These are phyloP conservation scores for Aspergillus chevalieri DNA, from an alignment of 2,329 filamentous ascomycete genomes.

Conservation along the genomic window DNA sequence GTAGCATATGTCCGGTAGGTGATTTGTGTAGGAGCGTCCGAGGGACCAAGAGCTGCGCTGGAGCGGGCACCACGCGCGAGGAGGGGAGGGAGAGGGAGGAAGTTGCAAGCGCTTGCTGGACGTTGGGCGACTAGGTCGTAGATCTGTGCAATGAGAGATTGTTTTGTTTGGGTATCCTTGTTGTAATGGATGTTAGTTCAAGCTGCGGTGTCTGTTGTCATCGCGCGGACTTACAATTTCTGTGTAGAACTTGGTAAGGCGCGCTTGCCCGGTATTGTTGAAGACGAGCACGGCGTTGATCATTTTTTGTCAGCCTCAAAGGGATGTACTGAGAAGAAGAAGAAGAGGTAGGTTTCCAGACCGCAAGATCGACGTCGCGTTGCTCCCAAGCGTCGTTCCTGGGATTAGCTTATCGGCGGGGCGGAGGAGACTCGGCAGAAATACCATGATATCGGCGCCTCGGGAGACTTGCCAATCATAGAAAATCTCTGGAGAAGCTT, in stretches of 20 bases:
- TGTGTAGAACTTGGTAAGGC: conserved; percentile 97
- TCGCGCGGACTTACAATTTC: conserved; percentile 61
- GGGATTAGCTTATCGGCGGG: conserved; percentile 12
- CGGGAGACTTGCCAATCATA: conserved; percentile 6
- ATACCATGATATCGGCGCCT: conserved; percentile 2
- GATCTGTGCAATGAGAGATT: conserved; percentile 93
- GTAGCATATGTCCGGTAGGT: conserved; percentile 98
- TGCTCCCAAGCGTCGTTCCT: background rate
- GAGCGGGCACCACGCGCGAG: conserved; percentile 48
- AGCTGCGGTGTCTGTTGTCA: background rate
- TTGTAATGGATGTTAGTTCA: conserved; percentile 5
- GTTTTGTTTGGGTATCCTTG: conserved; percentile 94
- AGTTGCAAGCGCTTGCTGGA: conserved; percentile 90
- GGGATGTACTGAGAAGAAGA: background rate
- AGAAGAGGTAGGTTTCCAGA: background rate
- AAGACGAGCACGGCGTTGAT: conserved; percentile 99
- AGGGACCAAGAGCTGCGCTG: conserved; percentile 52
- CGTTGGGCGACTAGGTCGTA: conserved; percentile 92
- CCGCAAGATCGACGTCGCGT: background rate
- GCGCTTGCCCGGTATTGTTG: conserved; percentile 94
- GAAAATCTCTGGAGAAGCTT: conserved; percentile 11
- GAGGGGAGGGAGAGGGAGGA: conserved; percentile 71
- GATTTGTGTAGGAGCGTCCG: conserved; percentile 88
- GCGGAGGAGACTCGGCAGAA: conserved; percentile 10
- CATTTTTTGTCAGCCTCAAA: conserved; percentile 53